Evolutionary conservation across 2,329 filamentous ascomycete species (phyloP), one percentile per base, ranked within the genome.

Genomic region (Neofusicoccum laricinum): DNA sequence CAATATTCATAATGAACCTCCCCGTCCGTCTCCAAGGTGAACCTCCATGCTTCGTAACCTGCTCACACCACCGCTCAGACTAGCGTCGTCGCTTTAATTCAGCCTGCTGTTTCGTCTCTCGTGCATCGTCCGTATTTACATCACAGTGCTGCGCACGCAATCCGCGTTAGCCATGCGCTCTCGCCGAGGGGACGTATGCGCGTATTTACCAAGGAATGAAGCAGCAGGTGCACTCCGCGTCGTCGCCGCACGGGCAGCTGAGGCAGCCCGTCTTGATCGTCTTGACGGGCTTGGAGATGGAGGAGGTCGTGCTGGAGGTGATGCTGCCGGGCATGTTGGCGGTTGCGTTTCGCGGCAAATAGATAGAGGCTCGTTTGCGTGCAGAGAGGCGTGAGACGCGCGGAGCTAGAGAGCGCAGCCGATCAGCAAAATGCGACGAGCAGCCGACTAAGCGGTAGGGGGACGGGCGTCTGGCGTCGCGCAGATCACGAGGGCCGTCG

Each of bases 151-250:
- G 17, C 11, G n/a, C 14, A 11, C 4, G 36, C 38, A 25, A 14
- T 14, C 10, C 14, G 8, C 15, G 30, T 59, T n/a, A 59, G 41
- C 41, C 15, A 58, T 19, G 14, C 2, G 3, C 30, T 11, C 14
- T 57, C 15, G 2, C 3, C 30, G 14, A 21, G n/a, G 2, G 38
- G n/a, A 1, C 6, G 17, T 38, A 10, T 8, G 0, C 14, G 71
- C 72, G 65, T 59, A 36, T 36, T 59, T 46, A 59, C 55, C 62
- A 64, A 32, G 62, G 62, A 36, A 64, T 53, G 51, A 64, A 58
- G 45, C 62, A 64, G 45, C 62, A 64, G n/a, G 51, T 64, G 51
- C 62, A 64, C 62, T 64, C 62, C 30, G 25, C 61, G 19, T 64
- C 62, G 32, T 64, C 62, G 62, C 62, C 62, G 51, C 62, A 64